phyloP scores from a whole-genome alignment of 768 basidiomycete species.

The Gloeostereum incarnatum region DNA sequence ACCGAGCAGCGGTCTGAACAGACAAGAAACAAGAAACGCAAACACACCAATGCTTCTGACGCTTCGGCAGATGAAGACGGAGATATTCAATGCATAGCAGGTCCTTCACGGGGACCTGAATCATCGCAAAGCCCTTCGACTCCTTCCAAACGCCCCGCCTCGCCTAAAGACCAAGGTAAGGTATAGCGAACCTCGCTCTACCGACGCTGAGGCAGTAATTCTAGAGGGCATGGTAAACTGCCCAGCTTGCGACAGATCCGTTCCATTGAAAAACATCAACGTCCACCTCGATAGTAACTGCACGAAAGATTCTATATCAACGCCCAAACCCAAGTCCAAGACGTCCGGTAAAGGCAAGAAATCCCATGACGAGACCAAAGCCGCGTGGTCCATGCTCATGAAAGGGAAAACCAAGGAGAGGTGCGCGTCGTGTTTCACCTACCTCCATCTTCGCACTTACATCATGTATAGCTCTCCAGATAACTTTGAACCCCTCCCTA shows the following conservation, averaged over 20 bases:
- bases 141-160: too few relatives aligned
- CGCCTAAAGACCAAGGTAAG: too few relatives aligned
- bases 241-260: conserved; percentile 46
- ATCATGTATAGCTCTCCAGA: conserved; percentile 10
- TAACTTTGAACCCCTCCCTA: conserved; percentile 42
- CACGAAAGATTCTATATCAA: conserved; percentile 16
- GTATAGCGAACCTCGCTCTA: not conserved
- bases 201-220: too few relatives aligned
- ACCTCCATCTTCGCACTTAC: not conserved
- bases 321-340: conserved; percentile 12
- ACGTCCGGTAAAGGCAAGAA: conserved; percentile 17
- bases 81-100: conserved; percentile 17
- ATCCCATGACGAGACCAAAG: conserved; percentile 17
- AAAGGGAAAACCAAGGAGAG: conserved; percentile 26
- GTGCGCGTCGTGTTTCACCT: conserved; percentile 9
- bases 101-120: conserved; percentile 12
- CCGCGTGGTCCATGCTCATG: conserved; percentile 39
- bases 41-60: too few relatives aligned
- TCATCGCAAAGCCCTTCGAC: not conserved
- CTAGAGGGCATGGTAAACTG: conserved; percentile 40
- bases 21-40: conserved; percentile 25
- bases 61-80: conserved; percentile 17
- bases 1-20: conserved; percentile 3
- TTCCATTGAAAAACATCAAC: conserved; percentile 45
- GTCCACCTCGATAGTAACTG: conserved; percentile 61